phyloP scores from a whole-genome alignment of 306 rosid genomes.

The Castanea mollissima region DNA sequence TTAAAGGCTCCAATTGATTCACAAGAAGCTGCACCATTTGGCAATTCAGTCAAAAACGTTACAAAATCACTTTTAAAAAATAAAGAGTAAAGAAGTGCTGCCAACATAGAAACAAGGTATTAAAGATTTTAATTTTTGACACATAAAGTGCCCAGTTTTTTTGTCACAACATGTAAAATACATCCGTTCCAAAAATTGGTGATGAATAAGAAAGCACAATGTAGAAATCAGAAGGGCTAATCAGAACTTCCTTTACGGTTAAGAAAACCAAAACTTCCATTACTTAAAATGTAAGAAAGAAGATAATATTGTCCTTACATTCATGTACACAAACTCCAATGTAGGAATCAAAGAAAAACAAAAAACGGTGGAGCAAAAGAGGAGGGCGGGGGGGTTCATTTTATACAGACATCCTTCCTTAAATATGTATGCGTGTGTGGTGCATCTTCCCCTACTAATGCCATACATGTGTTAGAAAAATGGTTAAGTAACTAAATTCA shows the following conservation, averaged over 20 bases:
- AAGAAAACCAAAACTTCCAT: background rate
- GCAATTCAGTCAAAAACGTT: too few species aligned
- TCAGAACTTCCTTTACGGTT: background rate
- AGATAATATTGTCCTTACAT: background rate
- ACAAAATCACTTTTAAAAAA: too few species aligned
- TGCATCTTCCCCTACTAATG: too few species aligned
- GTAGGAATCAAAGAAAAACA: background rate
- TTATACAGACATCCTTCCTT: background rate
- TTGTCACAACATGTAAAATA: background rate
- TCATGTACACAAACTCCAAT: background rate
- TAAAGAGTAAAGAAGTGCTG: background rate
- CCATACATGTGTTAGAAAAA: too few species aligned
- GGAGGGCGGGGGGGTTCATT: background rate
- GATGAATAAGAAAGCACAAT: background rate
- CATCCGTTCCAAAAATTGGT: background rate
- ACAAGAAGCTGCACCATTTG: slow-evolving; percentile 57
- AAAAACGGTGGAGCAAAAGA: background rate
- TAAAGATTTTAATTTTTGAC: background rate
- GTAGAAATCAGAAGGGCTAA: background rate
- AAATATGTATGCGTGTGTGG: too few species aligned
- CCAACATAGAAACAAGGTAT: background rate
- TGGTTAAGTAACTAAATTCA: too few species aligned
- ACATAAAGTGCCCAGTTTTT: background rate
- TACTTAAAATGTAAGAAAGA: background rate
- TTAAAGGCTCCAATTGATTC: slow-evolving; percentile 82